Conservation (phyloP, 2,329 filamentous ascomycete species). For the Ascochyta koolunga region DNA sequence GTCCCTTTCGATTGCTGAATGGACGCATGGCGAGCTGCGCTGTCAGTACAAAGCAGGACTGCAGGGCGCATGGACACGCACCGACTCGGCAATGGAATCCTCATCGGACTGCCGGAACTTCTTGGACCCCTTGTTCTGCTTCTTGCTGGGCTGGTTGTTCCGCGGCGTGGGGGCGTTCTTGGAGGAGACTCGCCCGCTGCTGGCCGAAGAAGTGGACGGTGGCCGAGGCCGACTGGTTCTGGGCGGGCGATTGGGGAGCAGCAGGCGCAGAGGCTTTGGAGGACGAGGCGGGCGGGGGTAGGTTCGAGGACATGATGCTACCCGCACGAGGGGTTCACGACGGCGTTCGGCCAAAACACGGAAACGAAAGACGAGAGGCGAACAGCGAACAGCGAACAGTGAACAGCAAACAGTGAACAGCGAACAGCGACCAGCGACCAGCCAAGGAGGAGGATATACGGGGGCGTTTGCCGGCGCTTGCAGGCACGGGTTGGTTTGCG, state of each 20-base stretch:
- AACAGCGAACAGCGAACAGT: too few species aligned
- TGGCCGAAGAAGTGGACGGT: conserved; percentile 52
- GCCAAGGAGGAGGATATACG: conserved; percentile 1
- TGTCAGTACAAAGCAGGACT: conserved; percentile 16
- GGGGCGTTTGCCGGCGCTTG: background rate
- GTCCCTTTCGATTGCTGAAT: conserved; percentile 77
- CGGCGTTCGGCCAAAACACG: conserved; percentile 21
- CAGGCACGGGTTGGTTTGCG: conserved; percentile 7
- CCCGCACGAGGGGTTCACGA: conserved; percentile 36
- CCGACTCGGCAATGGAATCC: conserved; percentile 82
- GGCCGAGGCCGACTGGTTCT: conserved; percentile 52
- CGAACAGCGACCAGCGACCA: too few species aligned
- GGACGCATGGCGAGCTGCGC: conserved; percentile 66
- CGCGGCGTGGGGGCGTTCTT: conserved; percentile 61
- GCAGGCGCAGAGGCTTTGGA: conserved; percentile 49
- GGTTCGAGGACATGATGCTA: conserved; percentile 53
- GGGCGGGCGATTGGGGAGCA: conserved; percentile 50
- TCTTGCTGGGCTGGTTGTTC: conserved; percentile 77
- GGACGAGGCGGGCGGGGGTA: conserved; percentile 47
- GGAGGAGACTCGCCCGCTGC: conserved; percentile 48
- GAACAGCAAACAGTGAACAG: too few species aligned
- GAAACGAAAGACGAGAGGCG: conserved; percentile 6
- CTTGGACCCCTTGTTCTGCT: conserved; percentile 83
- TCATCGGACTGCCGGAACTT: conserved; percentile 78
- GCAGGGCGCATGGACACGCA: conserved; percentile 52